Base-by-base conservation (phyloP, 1,284 basidiomycete genomes). In the Xerocomus nothofagi region DNA sequence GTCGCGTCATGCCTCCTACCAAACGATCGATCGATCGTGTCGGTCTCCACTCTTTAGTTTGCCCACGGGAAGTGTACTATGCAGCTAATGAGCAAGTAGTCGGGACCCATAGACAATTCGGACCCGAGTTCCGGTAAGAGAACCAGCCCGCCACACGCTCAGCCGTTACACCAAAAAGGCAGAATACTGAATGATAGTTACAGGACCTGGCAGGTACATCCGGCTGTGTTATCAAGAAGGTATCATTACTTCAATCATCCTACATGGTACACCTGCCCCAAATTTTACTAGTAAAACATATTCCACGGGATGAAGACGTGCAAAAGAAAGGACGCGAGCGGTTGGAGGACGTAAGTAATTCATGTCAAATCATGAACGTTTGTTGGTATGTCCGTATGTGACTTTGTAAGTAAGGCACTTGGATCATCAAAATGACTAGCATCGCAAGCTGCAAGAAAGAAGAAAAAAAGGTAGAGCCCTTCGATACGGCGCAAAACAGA, bases 181-280 rank as follows among this genome's bases (percentile, higher is more conserved):
- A n/a, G n/a, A n/a, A n/a, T n/a, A n/a, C n/a, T n/a, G n/a, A n/a
- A n/a, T n/a, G n/a, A n/a, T n/a, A n/a, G n/a, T n/a, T n/a, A n/a
- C n/a, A n/a, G n/a, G n/a, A n/a, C n/a, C n/a, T n/a, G n/a, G n/a
- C n/a, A n/a, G n/a, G n/a, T n/a, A n/a, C n/a, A n/a, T 27, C 26
- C 10, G 10, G 10, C 26, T 27, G 23, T 12, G 23, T n/a, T 33
- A 32, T 20, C n/a, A 17, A 47, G 34, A 27, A 32, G 1, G 9
- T 23, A 11, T 41, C 29, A 24, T 39, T 20, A 21, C 38, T 6
- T 23, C 31, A 3, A 21, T 26, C 27, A 12, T 52, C 21, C 17
- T 33, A 29, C 41, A 20, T 57, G 46, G 4, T 58, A 58, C 56
- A 56, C 5, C 15, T n/a, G 31, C 26, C 44, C 23, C 37, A 23